Base-by-base conservation (phyloP, 768 basidiomycete genomes). In the Mycena latifolia region DNA sequence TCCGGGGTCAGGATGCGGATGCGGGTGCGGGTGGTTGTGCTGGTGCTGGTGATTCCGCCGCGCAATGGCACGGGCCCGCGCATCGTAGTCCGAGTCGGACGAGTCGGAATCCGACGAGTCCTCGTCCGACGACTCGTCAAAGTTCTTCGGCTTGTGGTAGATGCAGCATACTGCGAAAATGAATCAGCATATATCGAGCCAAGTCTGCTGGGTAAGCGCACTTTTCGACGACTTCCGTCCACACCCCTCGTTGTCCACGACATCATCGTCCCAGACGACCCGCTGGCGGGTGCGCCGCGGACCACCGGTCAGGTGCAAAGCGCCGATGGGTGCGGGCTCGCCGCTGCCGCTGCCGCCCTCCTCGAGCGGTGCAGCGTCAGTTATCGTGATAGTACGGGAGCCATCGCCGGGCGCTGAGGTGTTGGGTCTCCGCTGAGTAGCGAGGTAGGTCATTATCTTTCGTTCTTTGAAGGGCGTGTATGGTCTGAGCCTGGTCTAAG, bases 181-280 rank as follows among this genome's bases (percentile, higher is more conserved):
- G 51, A 17, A 50, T 12, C 45, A 65, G 33, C 35, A 31, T 28
- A 15, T 41, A 28, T 43, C 25, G 43, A 27, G n/a, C 27, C 22
- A 29, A 18, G 31, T n/a, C n/a, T n/a, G n/a, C n/a, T 35, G 37
- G 15, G 17, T 5, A 17, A 43, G 86, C 92, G 67, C 70, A 97
- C 96, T 95, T 81, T 98, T 98, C 29, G 94, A 95, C 68, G 92
- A 94, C 79, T 98, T 97, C 84, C 86, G 89, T 9, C 94, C 94
- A 64, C 89, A 86, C 0, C 90, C 90, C 72, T 98, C 96, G 73
- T 98, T 98, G 76, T 98, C 96, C 3, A 97, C 85, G 5, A 94
- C 92, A 59, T 89, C 91, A 20, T 94, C 92, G 24, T 79, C 85
- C 96, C 96, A 98, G 0, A 86, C 89, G 0, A 98, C 96, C 27